These are phyloP conservation scores for Podila horticola DNA, from an alignment of 192 early-diverging fungal genomes.

Conservation along the genomic window DNA sequence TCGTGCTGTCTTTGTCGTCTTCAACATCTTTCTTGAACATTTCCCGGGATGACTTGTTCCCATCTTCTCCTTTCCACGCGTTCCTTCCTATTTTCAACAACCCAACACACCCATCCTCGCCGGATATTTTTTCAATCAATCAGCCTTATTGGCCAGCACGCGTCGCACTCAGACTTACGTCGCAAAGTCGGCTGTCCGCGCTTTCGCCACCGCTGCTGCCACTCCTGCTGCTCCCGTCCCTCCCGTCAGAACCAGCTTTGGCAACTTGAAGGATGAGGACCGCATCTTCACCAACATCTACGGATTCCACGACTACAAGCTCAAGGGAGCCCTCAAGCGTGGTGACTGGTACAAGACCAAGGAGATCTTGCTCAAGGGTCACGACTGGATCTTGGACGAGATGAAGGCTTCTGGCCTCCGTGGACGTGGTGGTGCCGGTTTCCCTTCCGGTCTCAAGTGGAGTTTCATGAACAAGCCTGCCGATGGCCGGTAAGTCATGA, in stretches of 20 bases:
- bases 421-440: slow-evolving; percentile 97
- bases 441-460: slow-evolving; percentile 98
- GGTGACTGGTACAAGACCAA: slow-evolving; percentile 99
- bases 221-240: slow-evolving; percentile 43
- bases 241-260: slow-evolving; percentile 63
- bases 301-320: slow-evolving; percentile 87
- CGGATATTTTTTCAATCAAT: slow-evolving; percentile 14
- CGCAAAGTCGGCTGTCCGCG: slow-evolving; percentile 32
- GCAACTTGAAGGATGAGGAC: slow-evolving; percentile 87
- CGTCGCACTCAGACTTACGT: slow-evolving; percentile 50
- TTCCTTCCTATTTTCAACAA: not conserved
- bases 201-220: slow-evolving; percentile 30
- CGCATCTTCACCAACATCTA: slow-evolving; percentile 99
- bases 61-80: not conserved
- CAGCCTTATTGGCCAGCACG: slow-evolving; percentile 35
- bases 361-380: slow-evolving; percentile 95
- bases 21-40: too few species aligned
- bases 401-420: slow-evolving; percentile 95
- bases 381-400: slow-evolving; percentile 98
- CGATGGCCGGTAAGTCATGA: slow-evolving; percentile 68
- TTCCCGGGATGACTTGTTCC: not conserved
- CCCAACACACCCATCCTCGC: too few species aligned
- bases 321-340: slow-evolving; percentile 91
- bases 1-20: too few species aligned
- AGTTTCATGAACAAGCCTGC: slow-evolving; percentile 98